Percentiles rank a stretch among this genome's conserved stretches.
Conservation (phyloP, 2,329 filamentous ascomycete species). For the Arthrobotrys sinensis region DNA sequence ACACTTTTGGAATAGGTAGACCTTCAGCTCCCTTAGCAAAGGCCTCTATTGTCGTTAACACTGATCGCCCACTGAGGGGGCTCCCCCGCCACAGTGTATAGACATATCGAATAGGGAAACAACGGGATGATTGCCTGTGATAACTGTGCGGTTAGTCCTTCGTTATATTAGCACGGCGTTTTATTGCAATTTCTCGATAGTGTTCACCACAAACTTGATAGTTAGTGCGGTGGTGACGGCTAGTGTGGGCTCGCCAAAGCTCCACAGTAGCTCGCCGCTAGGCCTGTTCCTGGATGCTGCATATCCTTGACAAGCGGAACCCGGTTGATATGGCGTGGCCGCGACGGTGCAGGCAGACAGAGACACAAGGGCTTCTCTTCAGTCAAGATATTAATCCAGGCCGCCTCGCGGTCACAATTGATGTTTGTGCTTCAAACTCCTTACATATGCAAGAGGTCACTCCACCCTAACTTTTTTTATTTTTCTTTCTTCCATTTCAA, state of each 20-base stretch:
- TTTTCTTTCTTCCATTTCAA: slow-evolving; percentile 8
- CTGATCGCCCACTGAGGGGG: background rate
- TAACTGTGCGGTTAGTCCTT: slow-evolving; percentile 28
- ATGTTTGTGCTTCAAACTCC: slow-evolving; percentile 5
- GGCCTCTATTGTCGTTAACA: background rate
- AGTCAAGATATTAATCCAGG: slow-evolving; percentile 48
- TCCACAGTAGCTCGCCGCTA: slow-evolving; percentile 28
- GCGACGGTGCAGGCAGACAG: slow-evolving; percentile 29
- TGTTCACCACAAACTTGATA: slow-evolving; percentile 6
- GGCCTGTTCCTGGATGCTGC: slow-evolving; percentile 35
- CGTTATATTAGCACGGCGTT: slow-evolving; percentile 44
- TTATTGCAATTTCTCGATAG: slow-evolving; percentile 57
- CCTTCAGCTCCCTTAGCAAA: slow-evolving; percentile 11
- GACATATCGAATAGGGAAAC: slow-evolving; percentile 36
- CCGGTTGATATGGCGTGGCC: slow-evolving; percentile 53
- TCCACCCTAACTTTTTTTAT: slow-evolving; percentile 9
- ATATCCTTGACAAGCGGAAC: slow-evolving; percentile 49
- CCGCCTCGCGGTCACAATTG: slow-evolving; percentile 16
- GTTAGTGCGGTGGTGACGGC: slow-evolving; percentile 17
- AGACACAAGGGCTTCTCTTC: slow-evolving; percentile 42
- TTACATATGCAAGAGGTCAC: slow-evolving; percentile 31
- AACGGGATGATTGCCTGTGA: slow-evolving; percentile 51
- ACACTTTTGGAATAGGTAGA: slow-evolving; percentile 13
- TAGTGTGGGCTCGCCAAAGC: slow-evolving; percentile 34
- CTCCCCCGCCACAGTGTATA: slow-evolving; percentile 2